Evolutionary conservation across 2,329 filamentous ascomycete species (phyloP).

Genomic region (Aspergillus sp.): DNA sequence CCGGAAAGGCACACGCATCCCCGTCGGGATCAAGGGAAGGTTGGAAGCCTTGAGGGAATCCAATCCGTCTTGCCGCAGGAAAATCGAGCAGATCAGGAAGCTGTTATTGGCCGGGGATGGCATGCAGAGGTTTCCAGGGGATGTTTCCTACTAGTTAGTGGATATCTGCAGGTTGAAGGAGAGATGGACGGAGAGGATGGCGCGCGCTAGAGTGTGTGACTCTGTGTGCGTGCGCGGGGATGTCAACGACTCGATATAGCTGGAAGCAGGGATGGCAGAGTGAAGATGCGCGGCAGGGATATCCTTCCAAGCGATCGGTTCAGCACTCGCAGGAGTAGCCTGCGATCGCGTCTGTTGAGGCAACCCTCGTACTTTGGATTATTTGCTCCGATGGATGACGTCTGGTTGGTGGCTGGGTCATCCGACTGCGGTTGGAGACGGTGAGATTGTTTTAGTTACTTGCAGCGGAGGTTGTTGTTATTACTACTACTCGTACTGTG

Average conservation of each 20-base stretch:
- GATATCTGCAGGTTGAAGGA: neutral
- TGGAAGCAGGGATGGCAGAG: neutral
- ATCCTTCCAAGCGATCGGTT: neutral
- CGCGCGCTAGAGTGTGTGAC: neutral
- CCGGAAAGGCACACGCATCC: neutral
- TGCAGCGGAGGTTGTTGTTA: neutral
- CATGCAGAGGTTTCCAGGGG: neutral
- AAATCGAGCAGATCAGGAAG: neutral
- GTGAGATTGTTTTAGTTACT: neutral
- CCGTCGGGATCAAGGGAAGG: neutral
- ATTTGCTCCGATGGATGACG: neutral
- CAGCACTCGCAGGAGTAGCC: neutral
- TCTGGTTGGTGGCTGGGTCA: neutral
- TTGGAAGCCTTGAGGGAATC: neutral
- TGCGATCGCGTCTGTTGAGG: too few species aligned
- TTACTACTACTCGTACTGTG: neutral
- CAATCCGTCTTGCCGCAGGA: constrained; percentile 4
- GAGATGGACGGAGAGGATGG: neutral
- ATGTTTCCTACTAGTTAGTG: neutral
- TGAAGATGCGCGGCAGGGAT: constrained; percentile 2
- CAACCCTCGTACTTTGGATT: neutral
- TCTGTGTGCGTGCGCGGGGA: neutral
- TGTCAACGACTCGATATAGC: too few species aligned
- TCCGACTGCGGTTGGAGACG: neutral
- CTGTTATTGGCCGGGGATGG: constrained; percentile 1